These are phyloP conservation scores for Tuber aestivum DNA, from an alignment of 495 filamentous ascomycete genomes.

Conservation along the genomic window DNA sequence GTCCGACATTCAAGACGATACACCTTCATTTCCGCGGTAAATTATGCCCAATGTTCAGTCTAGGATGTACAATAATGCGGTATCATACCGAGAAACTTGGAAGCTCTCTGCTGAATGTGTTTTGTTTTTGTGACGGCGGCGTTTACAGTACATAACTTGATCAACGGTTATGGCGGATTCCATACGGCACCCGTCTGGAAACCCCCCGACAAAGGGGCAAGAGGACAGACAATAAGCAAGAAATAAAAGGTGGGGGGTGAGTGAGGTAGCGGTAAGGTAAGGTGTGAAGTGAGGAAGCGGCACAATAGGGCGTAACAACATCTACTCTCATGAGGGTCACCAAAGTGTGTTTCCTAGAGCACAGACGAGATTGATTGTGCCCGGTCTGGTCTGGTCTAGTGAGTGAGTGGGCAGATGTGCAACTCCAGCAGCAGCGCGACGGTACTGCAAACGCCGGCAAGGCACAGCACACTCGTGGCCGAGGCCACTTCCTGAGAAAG, in stretches of 20 bases:
- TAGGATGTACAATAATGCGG: too few relatives aligned
- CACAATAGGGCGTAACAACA: background rate
- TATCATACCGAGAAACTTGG: background rate
- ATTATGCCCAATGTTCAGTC: too few relatives aligned
- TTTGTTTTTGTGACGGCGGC: background rate
- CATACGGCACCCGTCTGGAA: too few relatives aligned
- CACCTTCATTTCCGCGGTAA: too few relatives aligned
- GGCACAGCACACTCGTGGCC: constrained; percentile 33
- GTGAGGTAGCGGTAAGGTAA: background rate
- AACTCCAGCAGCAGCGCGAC: constrained; percentile 34
- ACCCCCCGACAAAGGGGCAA: too few relatives aligned
- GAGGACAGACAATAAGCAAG: too few relatives aligned
- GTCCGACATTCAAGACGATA: too few relatives aligned
- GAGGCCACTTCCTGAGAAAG: constrained; percentile 27
- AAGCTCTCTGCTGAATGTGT: background rate
- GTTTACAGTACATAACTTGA: too few relatives aligned
- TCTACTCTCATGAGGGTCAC: background rate
- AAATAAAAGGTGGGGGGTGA: background rate
- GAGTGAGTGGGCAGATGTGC: constrained; percentile 26
- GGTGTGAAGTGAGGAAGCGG: background rate
- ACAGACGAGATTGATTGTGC: background rate
- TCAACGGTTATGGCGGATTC: background rate
- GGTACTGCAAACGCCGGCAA: constrained; percentile 39
- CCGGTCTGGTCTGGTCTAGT: background rate
- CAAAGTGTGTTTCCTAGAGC: background rate